Evolutionary conservation across 345 rosid genomes (phyloP).

Genomic region (Litchi chinensis): DNA sequence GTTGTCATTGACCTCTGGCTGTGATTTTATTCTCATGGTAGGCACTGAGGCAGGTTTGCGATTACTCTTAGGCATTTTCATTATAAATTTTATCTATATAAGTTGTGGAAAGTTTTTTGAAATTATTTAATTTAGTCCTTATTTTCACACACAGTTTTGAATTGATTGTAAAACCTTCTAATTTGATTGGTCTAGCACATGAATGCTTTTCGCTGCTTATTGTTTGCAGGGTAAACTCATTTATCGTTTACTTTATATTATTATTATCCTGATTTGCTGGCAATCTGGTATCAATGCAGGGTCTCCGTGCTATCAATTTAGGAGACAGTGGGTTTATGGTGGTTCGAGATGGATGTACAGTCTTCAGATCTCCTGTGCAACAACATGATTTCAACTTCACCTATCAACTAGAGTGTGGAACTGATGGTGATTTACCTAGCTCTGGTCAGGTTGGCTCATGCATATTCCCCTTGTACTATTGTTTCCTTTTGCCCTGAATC

Average conservation of each 20-base stretch:
- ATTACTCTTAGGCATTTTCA: not conserved
- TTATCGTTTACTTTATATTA: not conserved
- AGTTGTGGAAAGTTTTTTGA: not conserved
- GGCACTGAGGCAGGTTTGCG: not conserved
- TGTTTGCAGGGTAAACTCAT: not conserved
- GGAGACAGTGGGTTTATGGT: slow-evolving; percentile 99
- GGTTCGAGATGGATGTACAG: slow-evolving; percentile 88
- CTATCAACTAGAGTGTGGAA: slow-evolving; percentile 88
- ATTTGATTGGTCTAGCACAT: not conserved
- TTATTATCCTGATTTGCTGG: slow-evolving; percentile 1
- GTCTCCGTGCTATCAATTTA: slow-evolving; percentile 76
- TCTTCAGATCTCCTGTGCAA: slow-evolving; percentile 93
- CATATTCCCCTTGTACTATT: not conserved
- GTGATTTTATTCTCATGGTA: not conserved
- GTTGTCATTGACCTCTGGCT: not conserved
- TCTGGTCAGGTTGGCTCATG: slow-evolving; percentile 70
- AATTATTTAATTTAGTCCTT: not conserved
- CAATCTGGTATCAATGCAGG: slow-evolving; percentile 37
- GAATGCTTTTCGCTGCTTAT: not conserved
- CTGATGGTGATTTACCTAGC: slow-evolving; percentile 87
- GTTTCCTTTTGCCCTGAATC: not conserved
- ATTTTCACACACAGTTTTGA: not conserved
- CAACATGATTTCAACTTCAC: slow-evolving; percentile 97
- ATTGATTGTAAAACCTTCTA: not conserved
- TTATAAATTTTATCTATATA: not conserved